A percentile compares a stretch with the other conserved stretches of the same genome.
These are phyloP conservation scores for Volvariella volvacea DNA, from an alignment of 1,284 basidiomycete species.

Conservation along the genomic window DNA sequence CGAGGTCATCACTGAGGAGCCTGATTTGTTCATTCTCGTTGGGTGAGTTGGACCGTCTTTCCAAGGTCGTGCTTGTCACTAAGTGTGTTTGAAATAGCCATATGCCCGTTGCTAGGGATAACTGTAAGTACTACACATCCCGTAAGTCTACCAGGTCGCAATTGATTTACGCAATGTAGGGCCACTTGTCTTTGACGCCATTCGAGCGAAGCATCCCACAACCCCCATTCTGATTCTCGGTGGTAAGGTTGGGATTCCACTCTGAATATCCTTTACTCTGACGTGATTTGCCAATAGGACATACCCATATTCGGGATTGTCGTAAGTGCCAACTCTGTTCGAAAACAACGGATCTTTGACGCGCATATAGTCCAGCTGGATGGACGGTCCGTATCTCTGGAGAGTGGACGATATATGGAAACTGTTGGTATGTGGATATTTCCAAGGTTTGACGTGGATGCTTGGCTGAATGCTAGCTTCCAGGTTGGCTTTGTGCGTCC, in stretches of 20 bases:
- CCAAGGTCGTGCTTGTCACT: not conserved
- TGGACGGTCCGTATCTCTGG: slow-evolving; percentile 62
- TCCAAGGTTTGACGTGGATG: slow-evolving; percentile 10
- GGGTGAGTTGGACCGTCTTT: slow-evolving; percentile 36
- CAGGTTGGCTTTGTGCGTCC: slow-evolving; percentile 47
- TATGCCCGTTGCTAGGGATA: slow-evolving; percentile 61
- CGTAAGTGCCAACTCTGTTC: slow-evolving; percentile 26
- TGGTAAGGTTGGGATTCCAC: slow-evolving; percentile 33
- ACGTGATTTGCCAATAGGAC: slow-evolving; percentile 48
- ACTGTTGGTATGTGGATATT: slow-evolving; percentile 58
- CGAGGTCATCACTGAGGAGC: slow-evolving; percentile 73
- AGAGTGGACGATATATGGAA: slow-evolving; percentile 85
- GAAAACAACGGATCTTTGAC: not conserved
- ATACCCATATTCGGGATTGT: slow-evolving; percentile 78
- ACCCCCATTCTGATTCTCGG: slow-evolving; percentile 81
- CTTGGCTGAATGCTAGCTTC: too few relatives aligned
- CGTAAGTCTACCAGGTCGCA: not conserved
- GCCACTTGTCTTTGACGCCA: slow-evolving; percentile 66
- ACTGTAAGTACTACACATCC: slow-evolving; percentile 33
- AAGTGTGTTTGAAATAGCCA: slow-evolving; percentile 37
- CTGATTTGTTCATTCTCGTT: slow-evolving; percentile 73
- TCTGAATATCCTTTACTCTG: too few relatives aligned
- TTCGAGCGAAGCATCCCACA: slow-evolving; percentile 63
- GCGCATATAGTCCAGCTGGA: slow-evolving; percentile 44
- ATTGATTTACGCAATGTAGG: slow-evolving; percentile 35